Conservation (phyloP, 2,329 filamentous ascomycete species). For the Cladorrhinum sp. region DNA sequence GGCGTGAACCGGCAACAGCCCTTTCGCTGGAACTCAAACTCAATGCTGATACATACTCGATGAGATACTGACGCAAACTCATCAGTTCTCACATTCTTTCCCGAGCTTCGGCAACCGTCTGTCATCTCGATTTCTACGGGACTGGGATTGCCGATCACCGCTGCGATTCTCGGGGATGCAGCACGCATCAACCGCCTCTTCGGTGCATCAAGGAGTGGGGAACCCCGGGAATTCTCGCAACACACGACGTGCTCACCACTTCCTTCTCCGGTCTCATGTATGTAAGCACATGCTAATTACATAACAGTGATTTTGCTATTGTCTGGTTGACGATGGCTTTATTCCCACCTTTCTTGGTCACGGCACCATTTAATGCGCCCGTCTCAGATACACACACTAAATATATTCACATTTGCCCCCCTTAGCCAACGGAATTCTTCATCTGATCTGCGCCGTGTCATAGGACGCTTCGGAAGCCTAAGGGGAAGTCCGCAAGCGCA, state of each 20-base stretch:
- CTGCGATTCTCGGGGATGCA: background rate
- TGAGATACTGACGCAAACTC: too few species aligned
- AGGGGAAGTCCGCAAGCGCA: constrained; percentile 20
- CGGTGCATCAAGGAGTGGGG: background rate
- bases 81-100: background rate
- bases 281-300: background rate
- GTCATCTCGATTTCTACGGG: too few species aligned
- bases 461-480: background rate
- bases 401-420: too few species aligned
- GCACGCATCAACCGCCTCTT: background rate
- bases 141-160: background rate
- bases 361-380: background rate
- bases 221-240: background rate
- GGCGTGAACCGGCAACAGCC: too few species aligned
- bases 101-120: background rate
- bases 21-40: too few species aligned
- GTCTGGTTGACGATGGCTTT: background rate
- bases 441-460: background rate
- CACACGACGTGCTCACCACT: too few species aligned
- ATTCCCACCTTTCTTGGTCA: background rate
- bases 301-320: too few species aligned
- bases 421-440: background rate
- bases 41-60: too few species aligned
- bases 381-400: too few species aligned
- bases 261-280: background rate